Base-by-base conservation (phyloP, 306 rosid species). In the Dalbergia oliveri region DNA sequence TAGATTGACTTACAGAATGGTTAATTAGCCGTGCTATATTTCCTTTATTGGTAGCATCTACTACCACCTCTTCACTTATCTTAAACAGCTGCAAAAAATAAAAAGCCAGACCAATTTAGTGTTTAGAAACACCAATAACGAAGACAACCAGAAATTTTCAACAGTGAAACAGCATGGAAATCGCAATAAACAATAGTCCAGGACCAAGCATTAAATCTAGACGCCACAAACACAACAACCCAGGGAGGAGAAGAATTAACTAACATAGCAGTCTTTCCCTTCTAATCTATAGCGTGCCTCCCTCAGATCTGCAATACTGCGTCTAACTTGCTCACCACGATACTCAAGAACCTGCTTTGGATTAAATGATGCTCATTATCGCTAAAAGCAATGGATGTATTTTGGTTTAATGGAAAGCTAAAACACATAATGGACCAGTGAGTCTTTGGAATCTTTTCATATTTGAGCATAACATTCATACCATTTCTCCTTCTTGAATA, bases 401-500 rank as follows among this genome's bases (percentile, higher is more conserved):
- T 80, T n/a, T 37, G 44, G 59, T 77, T 83, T 41, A 83, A 49
- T 18, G 64, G 68, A 60, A 82, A 86, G 37, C 67, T n/a, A 47
- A 63, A 31, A 59, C 44, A 50, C 53, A 43, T 23, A 54, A 65
- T 11, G 77, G 78, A 82, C 54, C 34, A 43, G 58, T 60, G 75
- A 15, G 58, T 43, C 19, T 45, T 21, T 63, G 54, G 12, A 69
- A 59, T 66, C 15, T 11, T 63, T 66, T 49, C 54, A 45, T 59
- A 76, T 53, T 58, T 77, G 77, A 72, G 72, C 51, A 53, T 54
- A 15, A 58, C n/a, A 75, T 41, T 75, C 66, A 37, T 88, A 91
- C 98, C 98, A 94, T 91, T 84, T 94, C 98, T 72, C 98, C 98
- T 90, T 90, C 98, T 85, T 85, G 98, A 88, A 94, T 91, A 87